These are phyloP conservation scores for Daldinia sp. DNA, from an alignment of 2,329 filamentous ascomycete species.

Conservation along the genomic window DNA sequence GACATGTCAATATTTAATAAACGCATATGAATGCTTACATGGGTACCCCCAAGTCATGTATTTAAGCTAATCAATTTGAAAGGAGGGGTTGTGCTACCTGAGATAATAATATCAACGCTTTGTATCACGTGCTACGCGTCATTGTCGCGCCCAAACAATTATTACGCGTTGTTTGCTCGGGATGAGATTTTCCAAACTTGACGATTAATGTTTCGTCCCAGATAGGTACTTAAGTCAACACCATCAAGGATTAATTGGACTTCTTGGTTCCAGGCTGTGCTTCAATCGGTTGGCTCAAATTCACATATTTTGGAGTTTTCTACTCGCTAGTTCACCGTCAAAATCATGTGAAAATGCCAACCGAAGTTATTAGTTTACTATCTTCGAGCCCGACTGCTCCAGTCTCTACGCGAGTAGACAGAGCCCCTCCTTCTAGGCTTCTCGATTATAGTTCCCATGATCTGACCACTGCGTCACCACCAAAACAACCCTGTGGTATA, in stretches of 20 bases:
- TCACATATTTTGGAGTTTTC: not conserved
- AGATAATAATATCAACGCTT: not conserved
- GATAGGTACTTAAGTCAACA: too few species aligned
- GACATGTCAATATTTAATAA: not conserved
- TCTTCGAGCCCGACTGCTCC: conserved; percentile 45
- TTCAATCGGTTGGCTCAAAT: not conserved
- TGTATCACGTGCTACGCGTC: conserved; percentile 31
- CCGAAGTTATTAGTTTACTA: conserved; percentile 49
- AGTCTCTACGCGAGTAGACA: conserved; percentile 5
- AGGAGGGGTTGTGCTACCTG: not conserved
- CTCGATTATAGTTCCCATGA: conserved; percentile 26
- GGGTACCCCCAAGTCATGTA: too few species aligned
- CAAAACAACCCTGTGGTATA: conserved; percentile 4
- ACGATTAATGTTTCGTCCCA: not conserved
- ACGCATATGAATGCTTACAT: not conserved
- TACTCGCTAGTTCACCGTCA: not conserved
- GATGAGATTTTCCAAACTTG: not conserved
- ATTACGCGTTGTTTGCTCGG: conserved; percentile 12
- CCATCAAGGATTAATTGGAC: not conserved
- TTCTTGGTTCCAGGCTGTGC: not conserved
- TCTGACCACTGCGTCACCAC: conserved; percentile 4
- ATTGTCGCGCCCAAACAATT: conserved; percentile 13
- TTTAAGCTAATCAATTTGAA: not conserved
- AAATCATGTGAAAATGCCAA: conserved; percentile 42
- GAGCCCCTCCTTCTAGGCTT: conserved; percentile 15